Conservation (phyloP, 2,329 filamentous ascomycete genomes). For the Ascochyta koolunga region DNA sequence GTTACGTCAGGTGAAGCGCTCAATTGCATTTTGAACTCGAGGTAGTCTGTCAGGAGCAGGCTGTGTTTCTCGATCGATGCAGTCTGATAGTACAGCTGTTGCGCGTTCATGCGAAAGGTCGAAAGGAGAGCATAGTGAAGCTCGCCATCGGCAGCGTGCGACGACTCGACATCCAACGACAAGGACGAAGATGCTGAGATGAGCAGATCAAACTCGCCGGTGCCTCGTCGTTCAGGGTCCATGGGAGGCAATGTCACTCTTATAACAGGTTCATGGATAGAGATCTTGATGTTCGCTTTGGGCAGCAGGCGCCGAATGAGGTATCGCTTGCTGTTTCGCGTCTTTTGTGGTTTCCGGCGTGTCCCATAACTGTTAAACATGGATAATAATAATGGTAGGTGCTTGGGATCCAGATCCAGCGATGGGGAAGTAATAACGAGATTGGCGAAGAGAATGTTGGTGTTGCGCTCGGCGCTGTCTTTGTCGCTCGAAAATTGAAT, state of each 20-base stretch:
- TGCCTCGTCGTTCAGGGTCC: slow-evolving; percentile 59
- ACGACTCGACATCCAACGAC: slow-evolving; percentile 91
- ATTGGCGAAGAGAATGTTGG: slow-evolving; percentile 95
- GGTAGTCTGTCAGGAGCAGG: slow-evolving; percentile 82
- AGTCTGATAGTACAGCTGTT: slow-evolving; percentile 94
- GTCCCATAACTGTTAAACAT: slow-evolving; percentile 64
- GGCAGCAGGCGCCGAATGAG: slow-evolving; percentile 90
- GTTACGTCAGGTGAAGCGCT: slow-evolving; percentile 85
- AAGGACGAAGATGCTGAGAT: slow-evolving; percentile 95
- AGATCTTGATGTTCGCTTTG: slow-evolving; percentile 93
- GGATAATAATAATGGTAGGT: slow-evolving; percentile 83
- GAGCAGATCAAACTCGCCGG: slow-evolving; percentile 90
- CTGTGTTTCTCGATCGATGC: slow-evolving; percentile 82
- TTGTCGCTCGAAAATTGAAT: slow-evolving; percentile 75
- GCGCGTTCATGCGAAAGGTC: slow-evolving; percentile 80
- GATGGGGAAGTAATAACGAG: slow-evolving; percentile 95
- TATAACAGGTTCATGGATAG: slow-evolving; percentile 93
- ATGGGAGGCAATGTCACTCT: slow-evolving; percentile 86
- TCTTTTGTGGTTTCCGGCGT: slow-evolving; percentile 30
- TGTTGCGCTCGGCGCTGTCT: slow-evolving; percentile 83
- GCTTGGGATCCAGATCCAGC: slow-evolving; percentile 87
- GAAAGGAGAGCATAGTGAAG: slow-evolving; percentile 86
- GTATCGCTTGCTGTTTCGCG: slow-evolving; percentile 55
- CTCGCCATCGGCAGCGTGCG: slow-evolving; percentile 84
- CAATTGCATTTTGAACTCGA: slow-evolving; percentile 85